Conservation (phyloP, 2,329 filamentous ascomycete species). For the Chaetomiaceae sp. region DNA sequence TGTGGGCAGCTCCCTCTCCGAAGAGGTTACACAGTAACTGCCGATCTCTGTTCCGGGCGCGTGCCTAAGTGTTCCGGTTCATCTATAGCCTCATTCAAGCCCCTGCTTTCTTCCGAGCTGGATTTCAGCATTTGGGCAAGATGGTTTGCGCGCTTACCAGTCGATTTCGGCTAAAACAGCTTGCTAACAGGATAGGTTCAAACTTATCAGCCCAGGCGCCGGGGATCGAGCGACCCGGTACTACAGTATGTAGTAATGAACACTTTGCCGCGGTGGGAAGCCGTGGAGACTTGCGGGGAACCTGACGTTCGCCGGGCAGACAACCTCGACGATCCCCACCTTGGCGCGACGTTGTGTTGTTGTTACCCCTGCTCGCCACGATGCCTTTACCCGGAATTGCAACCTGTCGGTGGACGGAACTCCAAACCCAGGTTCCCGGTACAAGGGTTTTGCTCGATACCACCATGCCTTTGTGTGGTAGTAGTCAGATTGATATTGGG, state of each 20-base stretch:
- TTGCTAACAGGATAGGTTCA: not conserved
- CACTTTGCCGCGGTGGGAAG: not conserved
- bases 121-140: not conserved
- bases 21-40: too few species aligned
- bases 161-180: not conserved
- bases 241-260: not conserved
- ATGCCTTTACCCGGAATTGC: not conserved
- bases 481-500: not conserved
- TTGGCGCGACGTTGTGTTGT: not conserved
- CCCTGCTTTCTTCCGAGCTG: too few species aligned
- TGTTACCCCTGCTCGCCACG: not conserved
- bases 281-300: too few species aligned
- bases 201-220: not conserved
- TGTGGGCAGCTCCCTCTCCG: too few species aligned
- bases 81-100: too few species aligned
- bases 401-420: not conserved
- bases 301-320: too few species aligned
- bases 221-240: not conserved
- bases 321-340: too few species aligned
- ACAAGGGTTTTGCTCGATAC: not conserved
- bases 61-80: too few species aligned
- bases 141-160: not conserved
- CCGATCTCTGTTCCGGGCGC: too few species aligned
- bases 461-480: not conserved
- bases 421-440: not conserved